A percentile compares a stretch with the other conserved stretches of the same genome.
Evolutionary conservation across 2,329 filamentous ascomycete species (phyloP).

Genomic region (Ophiostoma sp.): DNA sequence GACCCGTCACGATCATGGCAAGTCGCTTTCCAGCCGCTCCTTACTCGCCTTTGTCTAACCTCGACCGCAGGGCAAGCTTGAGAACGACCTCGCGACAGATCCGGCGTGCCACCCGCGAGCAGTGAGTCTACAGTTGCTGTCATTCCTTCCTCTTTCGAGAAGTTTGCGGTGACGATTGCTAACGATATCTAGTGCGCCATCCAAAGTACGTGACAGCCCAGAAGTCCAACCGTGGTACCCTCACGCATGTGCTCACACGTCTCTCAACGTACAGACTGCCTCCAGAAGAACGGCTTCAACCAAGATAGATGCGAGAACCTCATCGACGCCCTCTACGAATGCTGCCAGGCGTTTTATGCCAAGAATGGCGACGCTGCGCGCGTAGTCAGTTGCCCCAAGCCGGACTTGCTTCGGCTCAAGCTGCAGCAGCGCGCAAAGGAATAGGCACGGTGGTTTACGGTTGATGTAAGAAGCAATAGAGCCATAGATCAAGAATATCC

Average conservation of each 20-base stretch:
- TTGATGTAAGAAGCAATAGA: neutral
- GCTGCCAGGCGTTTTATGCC: constrained; percentile 84
- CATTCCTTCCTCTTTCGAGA: neutral
- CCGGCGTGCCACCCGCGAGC: constrained; percentile 83
- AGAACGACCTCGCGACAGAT: constrained; percentile 65
- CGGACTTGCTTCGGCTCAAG: constrained; percentile 72
- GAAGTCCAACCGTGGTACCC: neutral
- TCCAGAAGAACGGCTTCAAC: constrained; percentile 77
- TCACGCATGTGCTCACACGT: constrained; percentile 22
- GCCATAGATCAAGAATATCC: neutral
- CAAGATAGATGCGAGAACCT: constrained; percentile 74
- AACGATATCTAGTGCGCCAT: constrained; percentile 65
- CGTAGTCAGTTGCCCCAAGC: constrained; percentile 80
- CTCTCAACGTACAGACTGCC: constrained; percentile 56
- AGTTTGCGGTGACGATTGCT: neutral
- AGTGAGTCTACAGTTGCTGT: constrained; percentile 44
- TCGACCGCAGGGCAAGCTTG: constrained; percentile 35
- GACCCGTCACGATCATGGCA: neutral
- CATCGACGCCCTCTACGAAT: constrained; percentile 85
- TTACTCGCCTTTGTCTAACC: neutral
- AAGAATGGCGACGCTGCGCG: constrained; percentile 69
- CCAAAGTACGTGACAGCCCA: constrained; percentile 55
- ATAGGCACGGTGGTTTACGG: neutral
- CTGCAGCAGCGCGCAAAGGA: constrained; percentile 60
- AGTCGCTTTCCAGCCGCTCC: neutral